These are phyloP conservation scores for Berberis thunbergii DNA, from an alignment of 164 flowering plant species.

Conservation along the genomic window DNA sequence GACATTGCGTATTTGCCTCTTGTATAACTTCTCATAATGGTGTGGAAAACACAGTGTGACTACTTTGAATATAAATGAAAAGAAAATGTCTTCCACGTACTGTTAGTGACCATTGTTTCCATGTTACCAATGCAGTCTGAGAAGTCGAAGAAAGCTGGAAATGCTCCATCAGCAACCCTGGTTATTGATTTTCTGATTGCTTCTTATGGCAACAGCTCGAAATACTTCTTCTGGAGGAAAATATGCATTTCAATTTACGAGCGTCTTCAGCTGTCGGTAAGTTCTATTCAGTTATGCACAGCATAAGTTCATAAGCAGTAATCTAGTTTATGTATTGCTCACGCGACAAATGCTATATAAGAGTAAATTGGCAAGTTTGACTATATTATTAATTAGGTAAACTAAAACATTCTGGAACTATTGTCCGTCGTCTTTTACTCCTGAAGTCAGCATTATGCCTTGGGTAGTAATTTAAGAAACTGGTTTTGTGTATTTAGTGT, in stretches of 20 bases:
- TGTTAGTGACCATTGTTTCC: background rate
- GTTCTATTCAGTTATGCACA: conserved; percentile 13
- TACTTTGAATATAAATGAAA: no score
- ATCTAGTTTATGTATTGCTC: background rate
- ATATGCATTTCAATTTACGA: conserved; percentile 74
- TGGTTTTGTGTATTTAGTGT: no score
- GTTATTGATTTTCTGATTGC: conserved; percentile 54
- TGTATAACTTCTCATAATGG: no score
- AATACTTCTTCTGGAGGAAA: conserved; percentile 69
- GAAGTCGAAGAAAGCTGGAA: conserved; percentile 84
- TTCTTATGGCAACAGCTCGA: conserved; percentile 38
- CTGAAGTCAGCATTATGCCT: no score
- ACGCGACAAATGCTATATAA: background rate
- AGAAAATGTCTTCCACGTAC: background rate
- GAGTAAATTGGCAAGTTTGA: no score
- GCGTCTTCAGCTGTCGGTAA: conserved; percentile 69
- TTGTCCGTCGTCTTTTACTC: no score
- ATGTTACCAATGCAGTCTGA: conserved; percentile 50
- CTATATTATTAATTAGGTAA: no score
- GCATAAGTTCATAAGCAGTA: background rate
- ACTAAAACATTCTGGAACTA: no score
- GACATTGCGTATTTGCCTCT: no score
- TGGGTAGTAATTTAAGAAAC: no score
- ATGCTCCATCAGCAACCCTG: conserved; percentile 45
- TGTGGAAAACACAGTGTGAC: no score